A percentile compares a stretch with the other conserved stretches of the same genome.
Conservation (phyloP, 352 stramenopile genomes). For the Globisporangium radiosum region DNA sequence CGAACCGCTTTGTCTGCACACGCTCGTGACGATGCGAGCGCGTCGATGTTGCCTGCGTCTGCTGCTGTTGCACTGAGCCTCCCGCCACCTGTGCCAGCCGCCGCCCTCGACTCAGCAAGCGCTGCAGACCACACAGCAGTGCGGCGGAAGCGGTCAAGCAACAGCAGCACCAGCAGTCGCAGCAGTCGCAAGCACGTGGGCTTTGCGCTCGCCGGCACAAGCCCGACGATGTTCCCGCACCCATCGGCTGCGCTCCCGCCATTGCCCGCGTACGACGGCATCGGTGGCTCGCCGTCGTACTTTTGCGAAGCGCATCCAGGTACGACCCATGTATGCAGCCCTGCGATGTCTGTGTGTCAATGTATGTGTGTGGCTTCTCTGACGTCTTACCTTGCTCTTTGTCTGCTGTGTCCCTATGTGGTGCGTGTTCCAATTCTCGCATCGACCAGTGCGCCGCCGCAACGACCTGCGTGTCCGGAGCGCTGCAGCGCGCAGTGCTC, state of each 20-base stretch:
- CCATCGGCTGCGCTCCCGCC: slow-evolving; percentile 41
- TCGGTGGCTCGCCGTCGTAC: slow-evolving; percentile 73
- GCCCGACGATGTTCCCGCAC: slow-evolving; percentile 14
- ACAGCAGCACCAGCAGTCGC: neutral
- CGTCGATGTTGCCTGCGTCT: neutral
- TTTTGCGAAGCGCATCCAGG: slow-evolving; percentile 54
- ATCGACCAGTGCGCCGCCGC: slow-evolving; percentile 6
- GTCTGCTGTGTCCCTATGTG: neutral
- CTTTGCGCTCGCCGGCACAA: slow-evolving; percentile 12
- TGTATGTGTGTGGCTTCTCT: no score
- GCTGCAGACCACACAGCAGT: neutral
- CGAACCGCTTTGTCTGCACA: neutral
- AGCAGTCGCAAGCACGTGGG: slow-evolving; percentile 14
- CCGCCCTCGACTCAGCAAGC: neutral
- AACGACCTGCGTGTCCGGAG: slow-evolving; percentile 3
- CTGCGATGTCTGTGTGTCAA: no score
- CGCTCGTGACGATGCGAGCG: neutral
- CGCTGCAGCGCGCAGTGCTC: neutral
- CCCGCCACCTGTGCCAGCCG: neutral
- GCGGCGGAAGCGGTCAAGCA: neutral
- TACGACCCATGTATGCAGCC: slow-evolving; percentile 6
- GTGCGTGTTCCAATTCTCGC: no score
- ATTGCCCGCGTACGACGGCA: slow-evolving; percentile 72
- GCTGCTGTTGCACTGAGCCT: neutral
- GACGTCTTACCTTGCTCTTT: neutral